Evolutionary conservation across 2,329 filamentous ascomycete species (phyloP), one percentile per base, ranked within the genome.

Genomic region (Ophiostoma novo-ulmi): DNA sequence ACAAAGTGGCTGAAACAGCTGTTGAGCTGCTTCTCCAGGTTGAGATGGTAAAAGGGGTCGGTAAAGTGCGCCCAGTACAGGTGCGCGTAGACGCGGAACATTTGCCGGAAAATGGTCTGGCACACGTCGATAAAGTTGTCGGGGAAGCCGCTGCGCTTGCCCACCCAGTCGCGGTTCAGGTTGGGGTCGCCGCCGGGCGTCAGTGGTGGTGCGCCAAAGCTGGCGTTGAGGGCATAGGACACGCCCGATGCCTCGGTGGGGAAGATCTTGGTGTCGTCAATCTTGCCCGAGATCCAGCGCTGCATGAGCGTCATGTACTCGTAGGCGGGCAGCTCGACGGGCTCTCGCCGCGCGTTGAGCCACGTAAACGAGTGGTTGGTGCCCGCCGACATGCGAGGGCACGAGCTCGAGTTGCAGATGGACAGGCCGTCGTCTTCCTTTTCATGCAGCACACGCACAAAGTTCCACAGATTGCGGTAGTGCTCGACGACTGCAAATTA

Each of bases 21-120:
- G 83, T 95, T 95, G 73, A 94, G 85, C 76, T 92, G 90, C 78
- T 93, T 91, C 79, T 91, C 89, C 11, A 91, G 82, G 81, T 91
- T 93, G 74, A 94, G 85, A 79, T 94, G 90, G 81, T 93, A 94
- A 80, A 93, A 93, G 5, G 91, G 91, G 75, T 93, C 91, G 72
- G 89, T 83, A 80, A 92, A 99, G 80, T 99, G 95, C 71, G 94
- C 92, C 87, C 97, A 97, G 84, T 99, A 99, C 73, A 99, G 88
- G 80, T 99, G 95, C 67, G 95, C 91, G 78, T 99, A 99, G 75
- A 97, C 94, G 72, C 95, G 91, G 85, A 99, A 98, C 91, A 99
- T 98, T 81, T 97, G 95, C 76, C 94, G 91, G 83, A 97, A 94
- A 77, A 97, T 95, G 74, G 90, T 90, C 83, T 96, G 93, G 83